Evolutionary conservation across 345 rosid species (phyloP), one percentile per base, ranked within the genome.

Genomic region (Rubroshorea leprosula): DNA sequence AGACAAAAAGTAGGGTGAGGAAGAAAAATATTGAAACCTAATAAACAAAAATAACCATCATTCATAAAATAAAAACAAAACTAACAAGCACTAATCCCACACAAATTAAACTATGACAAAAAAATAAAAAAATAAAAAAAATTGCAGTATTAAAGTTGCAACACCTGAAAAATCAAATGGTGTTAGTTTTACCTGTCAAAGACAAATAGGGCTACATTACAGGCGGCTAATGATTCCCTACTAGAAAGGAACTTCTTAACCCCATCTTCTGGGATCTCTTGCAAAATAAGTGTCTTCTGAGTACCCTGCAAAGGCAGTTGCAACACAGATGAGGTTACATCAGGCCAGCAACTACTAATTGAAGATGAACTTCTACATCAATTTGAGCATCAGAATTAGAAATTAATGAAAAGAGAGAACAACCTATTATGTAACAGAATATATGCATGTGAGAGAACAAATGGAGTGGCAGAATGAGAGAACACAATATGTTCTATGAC

Each of bases 261-360:
- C 55, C 74, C 84, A 49, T 76, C 90, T 74, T 83, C 94, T 50
- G 94, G 81, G 66, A 89, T 79, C 67, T 89, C 96, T 55, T 65
- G 81, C 74, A 85, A 67, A 63, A 82, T 71, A 54, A 85, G 85
- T 16, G 89, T 83, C 80, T 77, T 86, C 78, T 74, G 80, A 58
- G 49, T 61, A 15, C 86, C 89, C 94, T 85, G 72, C 6, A 67
- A 60, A 25, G 64, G 19, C 20, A 51, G 43, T 35, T 48, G 46
- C 29, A 52, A 31, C 64, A 54, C 49, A 50, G 57, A 61, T 48
- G 23, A 49, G 27, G 50, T 22, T 67, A 26, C 26, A 52, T 60
- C 23, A 63, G 52, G 52, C 41, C 18, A 38, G 68, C 56, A 55
- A 46, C 27, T 41, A 19, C 48, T 58, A 49, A 38, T 31, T 54